phyloP scores from a whole-genome alignment of 306 rosid species.

The Luffa aegyptiaca region DNA sequence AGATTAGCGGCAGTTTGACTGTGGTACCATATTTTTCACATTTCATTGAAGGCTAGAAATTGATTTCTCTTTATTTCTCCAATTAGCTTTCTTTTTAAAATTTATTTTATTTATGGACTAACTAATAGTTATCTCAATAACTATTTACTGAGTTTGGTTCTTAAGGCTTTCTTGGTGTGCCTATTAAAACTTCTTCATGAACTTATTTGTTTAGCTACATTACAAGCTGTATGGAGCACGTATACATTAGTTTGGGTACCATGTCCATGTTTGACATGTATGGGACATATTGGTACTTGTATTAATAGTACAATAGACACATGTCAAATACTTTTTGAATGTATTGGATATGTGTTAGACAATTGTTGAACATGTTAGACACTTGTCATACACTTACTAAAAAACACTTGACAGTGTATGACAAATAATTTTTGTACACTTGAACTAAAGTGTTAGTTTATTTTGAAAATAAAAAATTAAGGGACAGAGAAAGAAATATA shows the following conservation, averaged over 20 bases:
- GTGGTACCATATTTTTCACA: background rate
- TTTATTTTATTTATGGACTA: background rate
- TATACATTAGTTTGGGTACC: background rate
- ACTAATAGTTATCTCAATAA: background rate
- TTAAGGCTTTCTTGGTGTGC: background rate
- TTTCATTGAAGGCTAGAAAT: background rate
- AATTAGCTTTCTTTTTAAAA: background rate
- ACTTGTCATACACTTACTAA: background rate
- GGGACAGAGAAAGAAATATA: background rate
- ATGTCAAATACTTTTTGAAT: background rate
- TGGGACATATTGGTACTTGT: background rate
- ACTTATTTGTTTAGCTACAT: background rate
- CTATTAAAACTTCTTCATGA: background rate
- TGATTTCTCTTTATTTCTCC: background rate
- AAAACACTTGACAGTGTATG: background rate
- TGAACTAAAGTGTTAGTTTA: background rate
- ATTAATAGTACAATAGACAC: background rate
- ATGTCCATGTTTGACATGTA: background rate
- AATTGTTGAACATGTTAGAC: background rate
- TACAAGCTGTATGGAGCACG: background rate
- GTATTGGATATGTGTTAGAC: background rate
- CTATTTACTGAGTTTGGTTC: background rate
- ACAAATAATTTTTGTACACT: background rate
- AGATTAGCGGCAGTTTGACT: background rate
- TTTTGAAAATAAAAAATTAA: background rate